phyloP scores from a whole-genome alignment of 257 asterid genomes.

The Solanum chiquidenum region DNA sequence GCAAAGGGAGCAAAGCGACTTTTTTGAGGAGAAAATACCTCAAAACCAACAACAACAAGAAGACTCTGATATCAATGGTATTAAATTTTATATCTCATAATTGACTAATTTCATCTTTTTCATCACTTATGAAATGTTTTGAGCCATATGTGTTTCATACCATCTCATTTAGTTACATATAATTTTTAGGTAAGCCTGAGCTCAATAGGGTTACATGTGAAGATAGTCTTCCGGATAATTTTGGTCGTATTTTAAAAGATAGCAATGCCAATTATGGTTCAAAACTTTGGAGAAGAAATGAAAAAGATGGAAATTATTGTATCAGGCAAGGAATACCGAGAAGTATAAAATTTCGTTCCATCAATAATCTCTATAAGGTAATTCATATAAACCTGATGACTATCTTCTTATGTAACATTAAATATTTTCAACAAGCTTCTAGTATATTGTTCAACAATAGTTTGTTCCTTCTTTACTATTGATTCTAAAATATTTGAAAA shows the following conservation, averaged over 20 bases:
- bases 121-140: background rate
- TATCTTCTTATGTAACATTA: background rate
- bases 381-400: background rate
- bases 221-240: background rate
- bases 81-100: background rate
- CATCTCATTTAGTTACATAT: background rate
- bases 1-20: background rate
- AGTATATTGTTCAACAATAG: background rate
- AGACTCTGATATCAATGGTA: background rate
- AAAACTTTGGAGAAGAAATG: background rate
- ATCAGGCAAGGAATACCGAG: background rate
- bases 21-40: background rate
- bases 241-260: background rate
- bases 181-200: background rate
- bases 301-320: background rate
- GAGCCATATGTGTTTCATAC: background rate
- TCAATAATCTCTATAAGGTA: background rate
- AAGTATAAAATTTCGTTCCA: background rate
- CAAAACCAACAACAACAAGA: background rate
- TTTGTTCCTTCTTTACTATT: background rate
- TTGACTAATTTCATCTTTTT: background rate
- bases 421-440: background rate
- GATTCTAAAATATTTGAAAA: background rate
- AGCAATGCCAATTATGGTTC: background rate
- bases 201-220: background rate